Evolutionary conservation across 2,329 filamentous ascomycete genomes (phyloP), one percentile per base, ranked within the genome.

Genomic region (Orbilia oligospora): DNA sequence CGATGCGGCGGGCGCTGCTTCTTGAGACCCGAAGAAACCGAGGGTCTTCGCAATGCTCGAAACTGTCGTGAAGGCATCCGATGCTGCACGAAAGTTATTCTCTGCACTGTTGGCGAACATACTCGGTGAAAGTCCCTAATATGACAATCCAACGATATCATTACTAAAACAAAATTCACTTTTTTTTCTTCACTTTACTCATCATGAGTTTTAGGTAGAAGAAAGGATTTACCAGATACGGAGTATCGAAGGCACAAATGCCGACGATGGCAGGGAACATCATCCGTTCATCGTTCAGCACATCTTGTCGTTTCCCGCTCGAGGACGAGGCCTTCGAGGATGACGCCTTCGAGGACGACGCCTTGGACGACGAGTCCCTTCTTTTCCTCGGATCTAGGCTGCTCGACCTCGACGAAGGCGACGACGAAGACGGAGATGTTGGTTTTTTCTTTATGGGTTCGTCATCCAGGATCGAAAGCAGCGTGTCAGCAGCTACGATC

Each of bases 181-280:
- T 22, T 38, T 46, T 38, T 20, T 20, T 16, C n/a, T 48, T 12
- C 16, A 41, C 30, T 41, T 27, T 27, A 22, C 9, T 20, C 30
- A n/a, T 36, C 30, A 55, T 38, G 58, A 38, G 49, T 53, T n/a
- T 36, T 80, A 94, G 93, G 72, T 92, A 92, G 53, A 71, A 48
- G 38, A n/a, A n/a, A n/a, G n/a, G n/a, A n/a, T n/a, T n/a, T 78
- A 78, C 75, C 0, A 96, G 88, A 84, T 92, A 99, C 0, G 96
- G 96, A 0, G 96, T 99, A 85, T 98, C 95, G 83, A 97, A 97
- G 64, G 94, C 93, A 58, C 98, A 88, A 27, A 98, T 89, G 81
- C 92, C 95, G 84, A 95, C 92, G 80, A 98, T 90, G 84, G 94
- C 95, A 0, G 95, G 95, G 84, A 98, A 98, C 91, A 97, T 95